Evolutionary conservation across 164 flowering plant genomes (phyloP).

Genomic region (Santalum album): DNA sequence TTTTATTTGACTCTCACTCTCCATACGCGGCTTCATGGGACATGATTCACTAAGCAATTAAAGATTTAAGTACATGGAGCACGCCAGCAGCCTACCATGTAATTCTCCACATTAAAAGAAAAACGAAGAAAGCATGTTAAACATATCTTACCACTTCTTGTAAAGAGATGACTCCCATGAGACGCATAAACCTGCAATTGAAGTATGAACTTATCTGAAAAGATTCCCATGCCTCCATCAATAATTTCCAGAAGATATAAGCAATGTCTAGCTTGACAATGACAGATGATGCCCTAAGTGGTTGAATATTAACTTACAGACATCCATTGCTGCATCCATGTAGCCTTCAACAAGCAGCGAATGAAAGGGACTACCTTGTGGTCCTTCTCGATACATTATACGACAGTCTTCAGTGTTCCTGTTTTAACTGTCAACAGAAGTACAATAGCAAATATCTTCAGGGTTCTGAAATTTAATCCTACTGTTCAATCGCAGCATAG

Average conservation of each 20-base stretch:
- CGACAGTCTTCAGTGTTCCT: slow-evolving; percentile 73
- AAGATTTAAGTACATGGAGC: not conserved
- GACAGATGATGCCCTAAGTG: not conserved
- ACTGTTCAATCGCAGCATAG: no score
- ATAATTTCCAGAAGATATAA: not conserved
- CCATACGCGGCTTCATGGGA: no score
- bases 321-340: slow-evolving; percentile 73
- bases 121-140: slow-evolving; percentile 1
- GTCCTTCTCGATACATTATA: slow-evolving; percentile 91
- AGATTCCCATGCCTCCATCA: not conserved
- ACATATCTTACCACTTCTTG: slow-evolving; percentile 54
- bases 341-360: slow-evolving; percentile 86
- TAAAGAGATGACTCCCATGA: slow-evolving; percentile 75
- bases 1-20: no score
- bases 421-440: slow-evolving; percentile 49
- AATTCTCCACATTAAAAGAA: not conserved
- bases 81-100: not conserved
- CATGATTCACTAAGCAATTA: no score
- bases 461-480: not conserved
- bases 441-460: not conserved
- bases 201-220: slow-evolving; percentile 1
- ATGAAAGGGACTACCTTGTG: slow-evolving; percentile 75
- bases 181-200: slow-evolving; percentile 69
- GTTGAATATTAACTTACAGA: slow-evolving; percentile 47
- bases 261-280: not conserved